Percentiles rank a stretch among this genome's conserved stretches.
These are phyloP conservation scores for Primulina tabacum DNA, from an alignment of 257 asterid genomes.

Conservation along the genomic window DNA sequence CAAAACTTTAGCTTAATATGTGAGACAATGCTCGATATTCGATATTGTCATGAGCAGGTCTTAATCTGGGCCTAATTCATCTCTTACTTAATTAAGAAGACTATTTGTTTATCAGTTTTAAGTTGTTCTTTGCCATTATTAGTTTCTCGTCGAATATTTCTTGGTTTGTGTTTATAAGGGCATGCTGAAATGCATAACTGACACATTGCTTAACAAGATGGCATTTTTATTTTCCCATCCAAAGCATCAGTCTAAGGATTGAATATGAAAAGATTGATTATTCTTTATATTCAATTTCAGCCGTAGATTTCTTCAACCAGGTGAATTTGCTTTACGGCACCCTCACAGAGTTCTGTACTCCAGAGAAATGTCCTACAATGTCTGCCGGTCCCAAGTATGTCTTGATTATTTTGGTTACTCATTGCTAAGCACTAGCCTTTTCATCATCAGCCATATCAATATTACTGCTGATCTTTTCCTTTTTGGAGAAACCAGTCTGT, in stretches of 20 bases:
- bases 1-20: background rate
- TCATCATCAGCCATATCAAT: background rate
- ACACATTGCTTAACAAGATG: background rate
- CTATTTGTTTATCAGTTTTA: constrained; percentile 13
- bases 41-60: background rate
- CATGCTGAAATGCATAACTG: background rate
- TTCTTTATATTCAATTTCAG: constrained; percentile 43
- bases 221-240: constrained; percentile 7
- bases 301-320: constrained; percentile 94
- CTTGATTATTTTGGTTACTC: constrained; percentile 1
- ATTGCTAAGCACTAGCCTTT: background rate
- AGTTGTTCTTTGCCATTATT: too few species aligned
- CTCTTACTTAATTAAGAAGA: background rate
- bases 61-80: background rate
- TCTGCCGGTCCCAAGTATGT: constrained; percentile 95
- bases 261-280: constrained; percentile 34
- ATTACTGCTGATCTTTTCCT: background rate
- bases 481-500: background rate
- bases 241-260: constrained; percentile 18
- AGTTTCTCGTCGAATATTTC: background rate
- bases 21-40: background rate
- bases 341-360: constrained; percentile 87
- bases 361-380: constrained; percentile 92
- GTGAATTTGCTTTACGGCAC: constrained; percentile 95
- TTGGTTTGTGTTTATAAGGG: background rate